These are phyloP conservation scores for Parathielavia appendiculata DNA, from an alignment of 495 filamentous ascomycete species.

Conservation along the genomic window DNA sequence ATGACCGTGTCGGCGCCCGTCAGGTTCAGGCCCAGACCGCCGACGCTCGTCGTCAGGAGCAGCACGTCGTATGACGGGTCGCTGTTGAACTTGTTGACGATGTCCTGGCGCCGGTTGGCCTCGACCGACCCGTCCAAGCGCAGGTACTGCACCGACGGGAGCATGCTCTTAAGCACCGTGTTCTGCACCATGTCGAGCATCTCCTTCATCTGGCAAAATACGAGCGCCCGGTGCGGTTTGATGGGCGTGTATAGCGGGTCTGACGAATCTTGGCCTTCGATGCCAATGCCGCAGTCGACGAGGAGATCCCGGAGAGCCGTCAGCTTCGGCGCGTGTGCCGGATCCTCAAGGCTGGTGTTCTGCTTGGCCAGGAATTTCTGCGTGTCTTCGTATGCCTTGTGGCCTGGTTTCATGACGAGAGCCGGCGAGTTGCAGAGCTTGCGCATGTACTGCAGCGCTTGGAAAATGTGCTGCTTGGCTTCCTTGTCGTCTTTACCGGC, in stretches of 20 bases:
- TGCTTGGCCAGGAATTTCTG: constrained; percentile 66
- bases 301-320: constrained; percentile 82
- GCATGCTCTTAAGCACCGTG: constrained; percentile 75
- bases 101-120: constrained; percentile 83
- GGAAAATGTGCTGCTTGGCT: constrained; percentile 97
- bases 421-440: constrained; percentile 97
- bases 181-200: constrained; percentile 98
- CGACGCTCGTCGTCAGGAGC: constrained; percentile 88
- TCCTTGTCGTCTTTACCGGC: constrained; percentile 76
- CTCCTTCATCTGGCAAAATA: constrained; percentile 99
- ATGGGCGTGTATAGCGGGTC: constrained; percentile 63
- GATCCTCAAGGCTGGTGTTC: constrained; percentile 72
- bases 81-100: constrained; percentile 97
- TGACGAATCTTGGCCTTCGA: constrained; percentile 61
- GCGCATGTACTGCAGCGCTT: constrained; percentile 98
- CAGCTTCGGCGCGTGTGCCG: constrained; percentile 87
- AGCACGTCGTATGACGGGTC: constrained; percentile 93
- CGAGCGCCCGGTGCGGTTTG: constrained; percentile 87
- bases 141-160: constrained; percentile 82
- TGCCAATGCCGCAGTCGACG: constrained; percentile 91
- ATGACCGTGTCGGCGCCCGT: constrained; percentile 98
- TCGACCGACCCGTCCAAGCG: constrained; percentile 90
- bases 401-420: constrained; percentile 86
- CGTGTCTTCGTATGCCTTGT: constrained; percentile 84
- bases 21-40: constrained; percentile 89